Base-by-base conservation (phyloP, 2,329 filamentous ascomycete genomes). In the Aspergillus caelatus region DNA sequence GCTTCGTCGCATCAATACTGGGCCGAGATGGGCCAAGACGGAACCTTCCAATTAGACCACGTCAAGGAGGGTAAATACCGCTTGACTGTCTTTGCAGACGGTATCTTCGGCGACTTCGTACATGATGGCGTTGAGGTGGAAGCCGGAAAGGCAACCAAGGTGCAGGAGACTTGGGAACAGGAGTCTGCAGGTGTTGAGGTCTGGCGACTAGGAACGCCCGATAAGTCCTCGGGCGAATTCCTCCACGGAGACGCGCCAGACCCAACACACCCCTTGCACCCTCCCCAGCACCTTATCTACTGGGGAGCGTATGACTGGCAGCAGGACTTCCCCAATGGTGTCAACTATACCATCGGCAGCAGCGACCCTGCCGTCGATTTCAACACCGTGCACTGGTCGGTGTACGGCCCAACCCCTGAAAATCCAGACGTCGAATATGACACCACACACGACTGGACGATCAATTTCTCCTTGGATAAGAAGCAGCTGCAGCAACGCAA, bases 321-420 rank as follows among this genome's bases (percentile, higher is more conserved):
- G 0, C 74, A 78, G 2, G 87, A 90, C 53, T 89, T 88, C 67
- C 86, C 87, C 0, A 67, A 83, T 0, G 87, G 88, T 4, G 81
- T 90, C 0, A 80, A 77, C 26, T 90, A 85, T 75, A 81, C 82
- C 16, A 82, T 90, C 1, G 86, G 87, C 11, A 74, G 82, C 70
- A 83, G 82, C 64, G 74, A 85, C 30, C 78, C 78, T 21, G 75
- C 75, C 0, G 72, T 76, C 12, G 85, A 88, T 68, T 79, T 88
- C 64, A 90, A 90, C 74, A 89, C 89, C 61, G 84, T 89, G 4
- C 88, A 90, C 71, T 90, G 87, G 88, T 85, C 83, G 62, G 86
- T 87, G 10, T 89, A 88, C 68, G 86, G 87, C 77, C 72, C 70
- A 6, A 73, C 70, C 0, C 66, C 71, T 4, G 68, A 68, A 19